Conservation (phyloP, 1,284 basidiomycete species). For the Cryptococcus sp. region DNA sequence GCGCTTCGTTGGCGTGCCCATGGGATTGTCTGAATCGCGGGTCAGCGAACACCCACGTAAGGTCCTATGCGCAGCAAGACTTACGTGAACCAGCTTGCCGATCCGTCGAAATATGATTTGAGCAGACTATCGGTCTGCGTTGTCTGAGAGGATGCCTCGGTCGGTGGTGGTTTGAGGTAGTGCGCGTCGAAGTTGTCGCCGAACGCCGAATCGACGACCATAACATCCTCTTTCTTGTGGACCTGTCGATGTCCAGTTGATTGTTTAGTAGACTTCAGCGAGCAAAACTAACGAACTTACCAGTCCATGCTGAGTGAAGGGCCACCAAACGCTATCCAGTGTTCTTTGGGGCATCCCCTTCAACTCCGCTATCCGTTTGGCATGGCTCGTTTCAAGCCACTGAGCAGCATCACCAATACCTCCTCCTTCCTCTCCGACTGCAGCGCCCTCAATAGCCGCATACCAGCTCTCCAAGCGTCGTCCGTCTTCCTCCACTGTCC, state of each 20-base stretch:
- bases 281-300: conserved; percentile 19
- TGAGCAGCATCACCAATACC: conserved; percentile 61
- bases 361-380: conserved; percentile 66
- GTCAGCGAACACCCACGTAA: background rate
- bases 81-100: conserved; percentile 95
- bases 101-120: conserved; percentile 79
- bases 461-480: conserved; percentile 72
- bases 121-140: conserved; percentile 57
- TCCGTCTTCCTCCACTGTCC: conserved; percentile 63
- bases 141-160: conserved; percentile 3
- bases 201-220: conserved; percentile 87
- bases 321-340: conserved; percentile 88
- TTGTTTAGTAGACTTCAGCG: background rate
- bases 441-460: conserved; percentile 40
- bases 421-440: conserved; percentile 32
- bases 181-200: conserved; percentile 82
- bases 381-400: conserved; percentile 68
- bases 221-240: conserved; percentile 70
- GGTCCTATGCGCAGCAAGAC: conserved; percentile 5
- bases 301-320: conserved; percentile 86
- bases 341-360: conserved; percentile 77
- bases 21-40: conserved; percentile 64
- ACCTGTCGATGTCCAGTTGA: conserved; percentile 54
- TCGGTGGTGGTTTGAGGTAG: conserved; percentile 41
- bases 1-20: conserved; percentile 75